phyloP scores from a whole-genome alignment of 2,329 filamentous ascomycete species.

The Fusarium sterilihyphosum region DNA sequence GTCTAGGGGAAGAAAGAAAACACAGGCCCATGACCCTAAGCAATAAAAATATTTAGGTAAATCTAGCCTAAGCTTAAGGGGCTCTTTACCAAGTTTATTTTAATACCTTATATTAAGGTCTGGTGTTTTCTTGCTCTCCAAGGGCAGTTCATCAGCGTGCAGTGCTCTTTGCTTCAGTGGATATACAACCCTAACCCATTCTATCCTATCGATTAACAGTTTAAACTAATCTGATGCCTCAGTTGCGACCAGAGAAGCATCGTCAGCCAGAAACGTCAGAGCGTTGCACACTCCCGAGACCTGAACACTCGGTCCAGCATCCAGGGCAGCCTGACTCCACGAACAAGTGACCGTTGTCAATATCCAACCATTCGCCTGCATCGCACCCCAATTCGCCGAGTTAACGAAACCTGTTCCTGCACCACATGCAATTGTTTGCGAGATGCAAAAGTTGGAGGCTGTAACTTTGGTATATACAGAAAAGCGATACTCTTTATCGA shows the following conservation, averaged over 20 bases:
- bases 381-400: background rate
- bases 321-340: background rate
- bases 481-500: background rate
- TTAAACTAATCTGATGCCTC: background rate
- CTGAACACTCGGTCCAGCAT: background rate
- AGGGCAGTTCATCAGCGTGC: no score
- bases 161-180: background rate
- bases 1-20: no score
- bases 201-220: fast-evolving
- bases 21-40: no score
- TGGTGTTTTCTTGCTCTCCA: no score
- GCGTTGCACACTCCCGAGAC: background rate
- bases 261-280: background rate
- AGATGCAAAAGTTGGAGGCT: background rate
- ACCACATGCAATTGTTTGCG: background rate
- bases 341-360: background rate
- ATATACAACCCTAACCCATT: fast-evolving
- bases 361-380: background rate
- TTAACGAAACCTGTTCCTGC: background rate
- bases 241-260: background rate
- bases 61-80: no score
- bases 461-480: background rate
- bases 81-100: no score
- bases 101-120: no score
- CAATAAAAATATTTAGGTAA: no score